Percentiles rank a stretch among this genome's conserved stretches.
phyloP scores from a whole-genome alignment of 495 filamentous ascomycete species.

The Penicillium canescens region DNA sequence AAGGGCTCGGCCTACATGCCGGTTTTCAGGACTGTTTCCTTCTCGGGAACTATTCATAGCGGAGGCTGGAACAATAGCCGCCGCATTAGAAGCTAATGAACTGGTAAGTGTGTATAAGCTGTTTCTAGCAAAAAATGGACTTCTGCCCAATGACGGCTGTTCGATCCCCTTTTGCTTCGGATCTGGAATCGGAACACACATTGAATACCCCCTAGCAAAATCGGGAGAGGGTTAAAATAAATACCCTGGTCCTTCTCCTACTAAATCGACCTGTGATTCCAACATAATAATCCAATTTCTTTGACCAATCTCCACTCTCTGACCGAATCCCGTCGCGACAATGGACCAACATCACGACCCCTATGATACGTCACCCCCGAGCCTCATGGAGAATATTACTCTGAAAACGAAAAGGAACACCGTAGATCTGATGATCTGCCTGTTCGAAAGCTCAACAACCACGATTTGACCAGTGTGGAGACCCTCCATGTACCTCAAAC shows the following conservation, averaged over 20 bases:
- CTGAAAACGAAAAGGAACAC: not conserved
- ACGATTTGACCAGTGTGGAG: constrained; percentile 10
- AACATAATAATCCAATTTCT: not conserved
- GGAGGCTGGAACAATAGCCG: not conserved
- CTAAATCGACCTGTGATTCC: not conserved
- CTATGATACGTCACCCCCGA: constrained; percentile 5
- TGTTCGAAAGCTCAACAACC: constrained; percentile 3
- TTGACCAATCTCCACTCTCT: constrained; percentile 11
- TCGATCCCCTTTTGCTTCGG: constrained; percentile 1
- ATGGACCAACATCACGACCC: constrained; percentile 10
- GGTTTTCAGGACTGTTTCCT: not conserved
- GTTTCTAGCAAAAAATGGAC: not conserved
- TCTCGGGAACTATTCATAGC: not conserved
- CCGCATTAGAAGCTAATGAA: constrained; percentile 2
- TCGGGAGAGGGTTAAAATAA: constrained; percentile 3
- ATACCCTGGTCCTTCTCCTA: not conserved
- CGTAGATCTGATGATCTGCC: not conserved
- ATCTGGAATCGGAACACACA: constrained; percentile 2
- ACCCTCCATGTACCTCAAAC: constrained; percentile 10
- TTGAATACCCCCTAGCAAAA: not conserved
- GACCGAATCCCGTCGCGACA: not conserved
- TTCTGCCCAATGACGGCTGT: not conserved
- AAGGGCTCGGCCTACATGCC: constrained; percentile 9
- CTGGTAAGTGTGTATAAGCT: not conserved
- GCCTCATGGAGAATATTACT: constrained; percentile 1